phyloP scores from a whole-genome alignment of 1,139 yeast species.

The Magnusiomyces tetraspermus region DNA sequence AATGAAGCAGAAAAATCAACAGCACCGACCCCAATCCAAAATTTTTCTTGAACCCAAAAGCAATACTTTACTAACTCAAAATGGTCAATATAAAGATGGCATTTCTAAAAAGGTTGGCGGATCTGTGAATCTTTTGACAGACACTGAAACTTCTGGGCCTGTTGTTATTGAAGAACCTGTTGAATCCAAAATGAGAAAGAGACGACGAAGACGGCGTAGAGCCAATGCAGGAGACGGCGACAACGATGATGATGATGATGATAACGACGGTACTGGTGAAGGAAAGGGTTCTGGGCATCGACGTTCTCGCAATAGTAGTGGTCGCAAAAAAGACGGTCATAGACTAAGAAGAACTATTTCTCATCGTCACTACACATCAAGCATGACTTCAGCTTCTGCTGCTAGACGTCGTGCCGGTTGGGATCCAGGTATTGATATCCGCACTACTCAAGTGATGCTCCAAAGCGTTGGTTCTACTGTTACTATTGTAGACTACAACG shows the following conservation, averaged over 20 bases:
- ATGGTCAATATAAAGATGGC: neutral
- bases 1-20: neutral
- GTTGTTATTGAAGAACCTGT: neutral
- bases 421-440: slow-evolving; percentile 49
- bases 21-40: neutral
- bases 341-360: slow-evolving; percentile 2
- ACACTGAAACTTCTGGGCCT: too few relatives aligned
- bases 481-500: slow-evolving; percentile 42
- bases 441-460: slow-evolving; percentile 41
- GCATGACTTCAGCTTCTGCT: slow-evolving; percentile 17
- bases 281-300: neutral
- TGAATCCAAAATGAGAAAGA: neutral
- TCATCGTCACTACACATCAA: slow-evolving; percentile 17
- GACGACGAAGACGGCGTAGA: neutral
- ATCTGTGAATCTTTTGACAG: too few relatives aligned
- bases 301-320: neutral
- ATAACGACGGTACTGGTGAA: neutral
- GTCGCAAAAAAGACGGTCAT: slow-evolving; percentile 3
- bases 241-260: neutral
- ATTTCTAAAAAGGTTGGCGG: too few relatives aligned
- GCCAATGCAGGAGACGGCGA: neutral
- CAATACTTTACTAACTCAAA: neutral
- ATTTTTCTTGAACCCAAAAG: neutral
- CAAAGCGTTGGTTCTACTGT: slow-evolving; percentile 41
- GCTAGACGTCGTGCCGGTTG: slow-evolving; percentile 35